Conservation (phyloP, 2,329 filamentous ascomycete genomes). For the Zelopaecilomyces penicillatus region DNA sequence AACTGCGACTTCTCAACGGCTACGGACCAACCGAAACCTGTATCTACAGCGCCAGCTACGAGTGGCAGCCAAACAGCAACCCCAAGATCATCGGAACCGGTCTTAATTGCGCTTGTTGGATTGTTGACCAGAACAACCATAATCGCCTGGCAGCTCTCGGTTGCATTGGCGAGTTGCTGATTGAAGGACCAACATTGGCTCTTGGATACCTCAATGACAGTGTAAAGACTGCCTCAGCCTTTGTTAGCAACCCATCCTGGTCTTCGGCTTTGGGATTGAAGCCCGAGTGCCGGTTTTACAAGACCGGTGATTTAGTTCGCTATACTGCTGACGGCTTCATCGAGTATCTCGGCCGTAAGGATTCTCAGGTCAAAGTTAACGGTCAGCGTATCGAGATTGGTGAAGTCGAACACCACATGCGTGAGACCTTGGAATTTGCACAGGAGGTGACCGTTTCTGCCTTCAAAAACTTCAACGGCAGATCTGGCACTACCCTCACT, state of each 20-base stretch:
- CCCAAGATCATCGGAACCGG: slow-evolving; percentile 31
- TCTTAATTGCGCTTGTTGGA: slow-evolving; percentile 28
- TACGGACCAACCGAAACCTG: slow-evolving; percentile 9
- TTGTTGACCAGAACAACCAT: slow-evolving; percentile 1
- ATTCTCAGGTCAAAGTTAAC: not conserved
- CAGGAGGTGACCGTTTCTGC: not conserved
- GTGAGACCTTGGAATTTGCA: not conserved
- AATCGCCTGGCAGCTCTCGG: slow-evolving; percentile 17
- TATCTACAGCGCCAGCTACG: not conserved
- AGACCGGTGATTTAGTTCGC: not conserved
- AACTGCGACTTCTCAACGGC: slow-evolving; percentile 4
- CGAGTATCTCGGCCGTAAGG: not conserved
- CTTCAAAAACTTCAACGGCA: not conserved
- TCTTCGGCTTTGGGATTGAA: too few species aligned
- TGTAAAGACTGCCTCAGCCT: slow-evolving; percentile 35
- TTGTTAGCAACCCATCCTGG: slow-evolving; percentile 14
- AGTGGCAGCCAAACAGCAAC: slow-evolving; percentile 12
- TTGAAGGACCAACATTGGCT: slow-evolving; percentile 35
- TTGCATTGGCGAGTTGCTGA: slow-evolving; percentile 21
- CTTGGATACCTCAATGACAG: slow-evolving; percentile 39
- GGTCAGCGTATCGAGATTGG: not conserved
- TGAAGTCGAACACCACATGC: not conserved
- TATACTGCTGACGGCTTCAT: slow-evolving; percentile 4
- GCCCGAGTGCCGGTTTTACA: not conserved
- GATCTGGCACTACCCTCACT: not conserved